Conservation (phyloP, 805 yeast species). For the Hanseniaspora lachancei region DNA sequence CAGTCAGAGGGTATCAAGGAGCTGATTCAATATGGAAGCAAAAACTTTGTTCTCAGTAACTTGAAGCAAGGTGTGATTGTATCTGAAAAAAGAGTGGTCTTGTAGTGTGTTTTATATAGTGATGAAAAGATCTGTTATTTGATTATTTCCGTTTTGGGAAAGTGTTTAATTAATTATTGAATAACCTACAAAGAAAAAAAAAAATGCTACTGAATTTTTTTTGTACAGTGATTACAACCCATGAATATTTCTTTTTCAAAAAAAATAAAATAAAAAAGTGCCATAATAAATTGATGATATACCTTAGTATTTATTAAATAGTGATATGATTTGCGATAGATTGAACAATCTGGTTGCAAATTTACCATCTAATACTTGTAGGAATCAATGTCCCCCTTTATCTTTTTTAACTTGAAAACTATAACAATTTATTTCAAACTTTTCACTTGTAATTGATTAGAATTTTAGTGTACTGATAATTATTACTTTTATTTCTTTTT, state of each 20-base stretch:
- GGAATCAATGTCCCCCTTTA: too few species aligned
- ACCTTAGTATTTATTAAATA: too few species aligned
- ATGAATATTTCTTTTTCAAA: too few species aligned
- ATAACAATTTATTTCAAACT: not conserved
- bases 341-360: not conserved
- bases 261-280: too few species aligned
- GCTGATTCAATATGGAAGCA: slow-evolving; percentile 52
- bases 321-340: not conserved
- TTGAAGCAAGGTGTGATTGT: slow-evolving; percentile 55
- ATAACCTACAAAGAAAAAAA: too few species aligned
- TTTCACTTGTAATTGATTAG: not conserved
- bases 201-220: not conserved
- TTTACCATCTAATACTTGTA: too few species aligned
- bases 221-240: not conserved
- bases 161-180: slow-evolving; percentile 5
- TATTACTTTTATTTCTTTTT: too few species aligned
- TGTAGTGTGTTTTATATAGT: slow-evolving; percentile 16
- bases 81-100: slow-evolving; percentile 37
- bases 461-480: not conserved
- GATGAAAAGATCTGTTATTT: not conserved
- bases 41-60: slow-evolving; percentile 52
- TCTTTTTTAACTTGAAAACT: too few species aligned
- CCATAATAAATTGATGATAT: too few species aligned
- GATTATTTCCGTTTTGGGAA: not conserved
- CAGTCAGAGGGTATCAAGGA: slow-evolving; percentile 58